A percentile compares a stretch with the other conserved stretches of the same genome.
Evolutionary conservation across 1,139 yeast genomes (phyloP).

Genomic region (Dujonia santamariae): DNA sequence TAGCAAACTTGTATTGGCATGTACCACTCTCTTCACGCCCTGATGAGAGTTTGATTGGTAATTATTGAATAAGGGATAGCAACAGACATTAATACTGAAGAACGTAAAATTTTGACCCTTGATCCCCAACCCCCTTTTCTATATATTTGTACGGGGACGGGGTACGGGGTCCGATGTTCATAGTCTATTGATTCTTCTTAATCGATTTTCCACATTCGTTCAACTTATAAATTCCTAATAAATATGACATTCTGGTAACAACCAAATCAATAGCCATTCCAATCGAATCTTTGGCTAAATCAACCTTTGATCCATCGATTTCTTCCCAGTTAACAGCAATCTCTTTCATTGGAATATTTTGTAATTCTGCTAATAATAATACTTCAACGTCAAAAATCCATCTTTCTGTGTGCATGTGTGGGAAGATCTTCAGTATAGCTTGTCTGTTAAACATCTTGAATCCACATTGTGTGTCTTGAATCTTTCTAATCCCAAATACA

Average conservation of each 20-base stretch:
- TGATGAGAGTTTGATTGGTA: no score
- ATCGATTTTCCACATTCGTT: slow-evolving; percentile 27
- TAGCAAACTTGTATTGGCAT: no score
- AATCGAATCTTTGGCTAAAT: slow-evolving; percentile 84
- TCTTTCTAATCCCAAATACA: slow-evolving; percentile 81
- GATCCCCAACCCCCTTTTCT: no score
- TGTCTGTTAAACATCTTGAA: slow-evolving; percentile 82
- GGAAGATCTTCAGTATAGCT: slow-evolving; percentile 68
- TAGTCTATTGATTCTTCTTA: no score
- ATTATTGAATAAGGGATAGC: no score
- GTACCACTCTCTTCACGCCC: no score
- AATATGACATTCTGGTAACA: slow-evolving; percentile 84
- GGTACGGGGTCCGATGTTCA: no score
- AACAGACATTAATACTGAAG: no score
- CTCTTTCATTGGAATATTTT: slow-evolving; percentile 64
- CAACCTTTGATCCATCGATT: slow-evolving; percentile 92
- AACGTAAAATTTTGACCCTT: no score
- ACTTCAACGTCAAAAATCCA: slow-evolving; percentile 98
- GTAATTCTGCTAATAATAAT: slow-evolving; percentile 73
- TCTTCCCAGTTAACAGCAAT: slow-evolving; percentile 96
- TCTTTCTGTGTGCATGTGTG: slow-evolving; percentile 92
- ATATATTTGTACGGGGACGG: no score
- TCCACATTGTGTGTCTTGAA: slow-evolving; percentile 96
- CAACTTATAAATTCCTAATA: slow-evolving; percentile 71
- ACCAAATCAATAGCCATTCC: slow-evolving; percentile 95